phyloP scores from a whole-genome alignment of 257 asterid genomes.

The Primulina tabacum region DNA sequence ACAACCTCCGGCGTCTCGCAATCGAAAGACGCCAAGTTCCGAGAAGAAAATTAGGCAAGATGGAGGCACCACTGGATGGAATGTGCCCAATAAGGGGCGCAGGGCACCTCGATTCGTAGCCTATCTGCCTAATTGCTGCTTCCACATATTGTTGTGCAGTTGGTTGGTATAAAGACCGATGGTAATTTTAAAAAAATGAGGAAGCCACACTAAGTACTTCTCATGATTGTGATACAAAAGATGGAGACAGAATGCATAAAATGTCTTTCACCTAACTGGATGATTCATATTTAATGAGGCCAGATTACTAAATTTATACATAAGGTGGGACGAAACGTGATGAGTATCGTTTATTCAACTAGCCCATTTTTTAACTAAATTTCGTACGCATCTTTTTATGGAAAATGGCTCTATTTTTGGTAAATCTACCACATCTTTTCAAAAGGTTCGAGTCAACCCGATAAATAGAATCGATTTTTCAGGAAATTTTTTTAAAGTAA shows the following conservation, averaged over 20 bases:
- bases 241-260: not conserved
- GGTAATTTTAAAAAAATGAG: constrained; percentile 23
- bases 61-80: constrained; percentile 67
- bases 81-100: constrained; percentile 82
- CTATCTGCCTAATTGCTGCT: constrained; percentile 54
- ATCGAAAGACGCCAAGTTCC: constrained; percentile 60
- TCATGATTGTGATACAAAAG: too few relatives aligned
- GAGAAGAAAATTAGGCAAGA: constrained; percentile 48
- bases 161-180: constrained; percentile 54
- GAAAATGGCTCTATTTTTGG: not conserved
- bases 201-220: too few relatives aligned
- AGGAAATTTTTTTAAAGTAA: too few relatives aligned
- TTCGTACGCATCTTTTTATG: not conserved
- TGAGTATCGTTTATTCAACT: too few relatives aligned
- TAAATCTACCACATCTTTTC: not conserved
- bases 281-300: not conserved
- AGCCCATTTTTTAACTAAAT: too few relatives aligned
- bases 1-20: constrained; percentile 22
- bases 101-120: constrained; percentile 62
- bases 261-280: not conserved
- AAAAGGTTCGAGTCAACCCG: too few relatives aligned
- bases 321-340: too few relatives aligned
- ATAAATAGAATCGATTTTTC: too few relatives aligned
- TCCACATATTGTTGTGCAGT: constrained; percentile 50
- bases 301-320: not conserved